Percentiles rank a stretch among this genome's conserved stretches.
These are phyloP conservation scores for Thraustochytrium sp. DNA, from an alignment of 352 stramenopile species.

Conservation along the genomic window DNA sequence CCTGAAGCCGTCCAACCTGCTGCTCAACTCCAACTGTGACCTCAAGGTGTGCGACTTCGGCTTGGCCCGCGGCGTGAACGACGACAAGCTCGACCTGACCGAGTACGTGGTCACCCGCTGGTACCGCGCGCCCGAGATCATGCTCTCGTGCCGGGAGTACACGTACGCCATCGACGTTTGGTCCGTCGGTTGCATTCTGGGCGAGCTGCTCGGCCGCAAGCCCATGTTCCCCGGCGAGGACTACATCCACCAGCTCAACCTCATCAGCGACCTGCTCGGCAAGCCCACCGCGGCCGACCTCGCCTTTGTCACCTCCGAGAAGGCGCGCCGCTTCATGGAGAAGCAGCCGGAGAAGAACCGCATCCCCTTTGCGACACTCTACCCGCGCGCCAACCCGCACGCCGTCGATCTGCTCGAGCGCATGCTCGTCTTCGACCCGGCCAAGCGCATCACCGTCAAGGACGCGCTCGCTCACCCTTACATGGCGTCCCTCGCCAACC, in stretches of 20 bases:
- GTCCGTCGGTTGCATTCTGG: slow-evolving; percentile 98
- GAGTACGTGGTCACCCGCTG: slow-evolving; percentile 86
- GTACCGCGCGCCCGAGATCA: slow-evolving; percentile 88
- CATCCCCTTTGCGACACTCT: slow-evolving; percentile 50
- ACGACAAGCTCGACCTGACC: slow-evolving; percentile 57
- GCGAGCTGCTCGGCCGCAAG: slow-evolving; percentile 92
- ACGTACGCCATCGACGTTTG: slow-evolving; percentile 76
- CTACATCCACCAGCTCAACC: slow-evolving; percentile 72
- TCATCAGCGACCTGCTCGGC: slow-evolving; percentile 78
- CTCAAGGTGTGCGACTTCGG: slow-evolving; percentile 86
- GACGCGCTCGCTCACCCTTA: slow-evolving; percentile 82
- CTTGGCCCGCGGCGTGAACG: slow-evolving; percentile 60
- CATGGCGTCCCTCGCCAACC: slow-evolving; percentile 63
- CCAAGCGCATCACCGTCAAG: slow-evolving; percentile 81
- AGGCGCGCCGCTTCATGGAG: slow-evolving; percentile 73
- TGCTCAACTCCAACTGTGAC: slow-evolving; percentile 84
- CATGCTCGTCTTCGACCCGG: slow-evolving; percentile 85
- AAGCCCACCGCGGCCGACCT: slow-evolving; percentile 74
- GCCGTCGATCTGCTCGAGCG: slow-evolving; percentile 74
- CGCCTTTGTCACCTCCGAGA: slow-evolving; percentile 81
- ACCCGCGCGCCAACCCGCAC: slow-evolving; percentile 47
- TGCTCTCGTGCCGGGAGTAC: slow-evolving; percentile 96
- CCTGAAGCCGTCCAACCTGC: slow-evolving; percentile 92
- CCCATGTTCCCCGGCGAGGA: slow-evolving; percentile 84
- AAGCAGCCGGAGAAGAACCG: background rate